A percentile compares a stretch with the other conserved stretches of the same genome.
Conservation (phyloP, 305 asterid species). For the Solanum hybrid region DNA sequence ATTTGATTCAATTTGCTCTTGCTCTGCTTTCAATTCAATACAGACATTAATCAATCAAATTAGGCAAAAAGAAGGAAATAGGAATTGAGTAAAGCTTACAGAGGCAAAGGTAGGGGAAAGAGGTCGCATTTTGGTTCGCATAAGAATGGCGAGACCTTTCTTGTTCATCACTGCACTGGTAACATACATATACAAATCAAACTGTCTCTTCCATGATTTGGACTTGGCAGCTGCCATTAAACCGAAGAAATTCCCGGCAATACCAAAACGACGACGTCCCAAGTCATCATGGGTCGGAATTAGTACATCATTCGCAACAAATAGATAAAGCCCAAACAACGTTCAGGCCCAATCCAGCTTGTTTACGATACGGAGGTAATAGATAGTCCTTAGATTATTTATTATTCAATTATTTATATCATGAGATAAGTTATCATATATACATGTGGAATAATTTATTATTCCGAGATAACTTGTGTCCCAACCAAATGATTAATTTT, state of each 20-base stretch:
- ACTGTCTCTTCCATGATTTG: background rate
- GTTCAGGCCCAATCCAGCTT: background rate
- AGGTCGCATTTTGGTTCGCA: slow-evolving; percentile 76
- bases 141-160: slow-evolving; percentile 60
- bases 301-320: background rate
- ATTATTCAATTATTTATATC: too few species aligned
- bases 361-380: background rate
- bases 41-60: background rate
- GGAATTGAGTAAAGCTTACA: slow-evolving; percentile 24
- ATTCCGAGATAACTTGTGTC: too few species aligned
- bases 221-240: background rate
- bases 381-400: too few species aligned
- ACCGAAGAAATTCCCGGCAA: background rate
- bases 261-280: background rate
- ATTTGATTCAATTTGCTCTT: slow-evolving; percentile 50
- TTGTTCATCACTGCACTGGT: slow-evolving; percentile 32
- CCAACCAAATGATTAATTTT: too few species aligned
- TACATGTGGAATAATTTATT: too few species aligned
- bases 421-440: too few species aligned
- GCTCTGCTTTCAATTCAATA: slow-evolving; percentile 27
- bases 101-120: slow-evolving; percentile 43
- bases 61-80: background rate
- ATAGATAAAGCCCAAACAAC: background rate
- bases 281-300: background rate
- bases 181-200: background rate